phyloP scores from a whole-genome alignment of 805 yeast genomes.

The Suhomyces vadensis region DNA sequence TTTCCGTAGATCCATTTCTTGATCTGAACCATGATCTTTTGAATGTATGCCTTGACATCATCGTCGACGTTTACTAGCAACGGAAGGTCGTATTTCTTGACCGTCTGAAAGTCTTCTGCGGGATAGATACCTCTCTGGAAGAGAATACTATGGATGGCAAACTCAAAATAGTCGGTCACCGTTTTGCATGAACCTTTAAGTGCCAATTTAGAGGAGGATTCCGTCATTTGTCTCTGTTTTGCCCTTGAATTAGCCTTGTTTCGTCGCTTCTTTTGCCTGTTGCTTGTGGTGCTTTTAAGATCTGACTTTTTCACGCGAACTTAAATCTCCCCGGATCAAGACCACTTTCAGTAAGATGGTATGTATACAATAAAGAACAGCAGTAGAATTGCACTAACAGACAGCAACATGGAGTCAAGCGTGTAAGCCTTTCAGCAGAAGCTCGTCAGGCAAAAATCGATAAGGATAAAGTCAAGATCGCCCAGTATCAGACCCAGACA shows the following conservation, averaged over 20 bases:
- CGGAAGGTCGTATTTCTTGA: slow-evolving; percentile 76
- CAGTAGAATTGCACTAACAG: background rate
- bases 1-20: slow-evolving; percentile 72
- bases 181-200: slow-evolving; percentile 76
- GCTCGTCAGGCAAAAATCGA: slow-evolving; percentile 51
- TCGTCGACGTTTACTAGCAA: slow-evolving; percentile 72
- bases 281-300: too few species aligned
- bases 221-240: background rate
- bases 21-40: slow-evolving; percentile 62
- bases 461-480: slow-evolving; percentile 63
- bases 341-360: too few species aligned
- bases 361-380: background rate
- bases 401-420: slow-evolving; percentile 68
- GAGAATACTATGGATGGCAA: slow-evolving; percentile 74
- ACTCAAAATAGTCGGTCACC: slow-evolving; percentile 83
- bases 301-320: too few species aligned
- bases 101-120: slow-evolving; percentile 75
- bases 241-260: background rate
- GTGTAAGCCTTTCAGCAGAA: slow-evolving; percentile 57
- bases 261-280: too few species aligned
- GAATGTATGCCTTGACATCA: slow-evolving; percentile 70
- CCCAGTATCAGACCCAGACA: slow-evolving; percentile 50
- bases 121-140: slow-evolving; percentile 92
- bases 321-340: too few species aligned
- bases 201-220: slow-evolving; percentile 45